Evolutionary conservation across 768 basidiomycete genomes (phyloP).

Genomic region (Kwoniella heveanensis): DNA sequence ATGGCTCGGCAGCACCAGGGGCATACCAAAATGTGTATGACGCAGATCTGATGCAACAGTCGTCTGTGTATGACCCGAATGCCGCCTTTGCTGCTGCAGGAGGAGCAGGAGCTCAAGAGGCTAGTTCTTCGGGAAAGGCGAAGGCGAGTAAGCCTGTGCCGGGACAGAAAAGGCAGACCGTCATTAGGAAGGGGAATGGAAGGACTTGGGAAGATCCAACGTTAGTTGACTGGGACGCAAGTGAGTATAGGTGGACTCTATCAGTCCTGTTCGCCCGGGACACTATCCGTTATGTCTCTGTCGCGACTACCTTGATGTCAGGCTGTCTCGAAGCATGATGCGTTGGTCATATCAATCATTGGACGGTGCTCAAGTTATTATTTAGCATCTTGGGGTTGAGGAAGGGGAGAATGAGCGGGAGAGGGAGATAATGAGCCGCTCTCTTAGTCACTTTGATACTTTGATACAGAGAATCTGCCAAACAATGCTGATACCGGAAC

Average conservation of each 20-base stretch:
- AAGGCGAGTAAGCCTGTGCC: slow-evolving; percentile 7
- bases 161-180: slow-evolving; percentile 75
- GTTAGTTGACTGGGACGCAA: slow-evolving; percentile 93
- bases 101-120: background rate
- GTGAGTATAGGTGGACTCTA: slow-evolving; percentile 69
- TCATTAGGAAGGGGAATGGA: slow-evolving; percentile 90
- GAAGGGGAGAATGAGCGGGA: no score
- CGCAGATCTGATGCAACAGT: slow-evolving; percentile 39
- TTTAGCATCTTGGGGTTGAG: no score
- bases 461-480: no score
- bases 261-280: no score
- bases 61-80: slow-evolving; percentile 38
- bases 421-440: no score
- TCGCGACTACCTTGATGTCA: no score
- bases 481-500: background rate
- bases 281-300: no score
- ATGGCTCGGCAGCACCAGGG: slow-evolving; percentile 20
- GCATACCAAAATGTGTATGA: slow-evolving; percentile 35
- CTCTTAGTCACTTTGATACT: no score
- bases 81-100: slow-evolving; percentile 11
- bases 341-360: no score
- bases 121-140: slow-evolving; percentile 4
- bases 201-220: slow-evolving; percentile 99
- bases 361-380: no score
- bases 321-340: no score